Percentiles rank a stretch among this genome's conserved stretches.
These are phyloP conservation scores for Diplodia mutila DNA, from an alignment of 2,329 filamentous ascomycete genomes.

Conservation along the genomic window DNA sequence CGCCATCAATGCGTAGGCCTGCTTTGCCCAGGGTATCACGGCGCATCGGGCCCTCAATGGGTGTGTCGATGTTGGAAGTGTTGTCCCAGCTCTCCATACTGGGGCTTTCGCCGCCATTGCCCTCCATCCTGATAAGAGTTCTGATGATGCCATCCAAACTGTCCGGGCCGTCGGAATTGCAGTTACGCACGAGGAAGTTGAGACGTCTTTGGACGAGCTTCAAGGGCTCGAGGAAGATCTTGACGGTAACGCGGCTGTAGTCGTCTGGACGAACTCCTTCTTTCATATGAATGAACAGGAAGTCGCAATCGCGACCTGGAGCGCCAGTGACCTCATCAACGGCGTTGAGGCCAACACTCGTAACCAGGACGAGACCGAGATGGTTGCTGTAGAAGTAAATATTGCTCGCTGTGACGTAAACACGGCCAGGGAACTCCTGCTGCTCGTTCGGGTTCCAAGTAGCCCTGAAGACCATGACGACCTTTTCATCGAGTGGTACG, in stretches of 20 bases:
- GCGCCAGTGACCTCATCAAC: conserved; percentile 90
- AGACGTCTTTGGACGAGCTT: conserved; percentile 79
- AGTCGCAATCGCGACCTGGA: conserved; percentile 89
- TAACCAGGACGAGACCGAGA: conserved; percentile 85
- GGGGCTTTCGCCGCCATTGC: conserved; percentile 63
- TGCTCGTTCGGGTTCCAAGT: conserved; percentile 81
- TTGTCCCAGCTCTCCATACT: conserved; percentile 93
- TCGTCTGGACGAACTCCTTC: conserved; percentile 61
- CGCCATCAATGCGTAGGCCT: conserved; percentile 65
- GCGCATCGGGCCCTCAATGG: conserved; percentile 56
- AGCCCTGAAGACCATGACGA: conserved; percentile 89
- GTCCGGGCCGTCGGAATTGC: conserved; percentile 71
- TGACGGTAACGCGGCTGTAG: conserved; percentile 79
- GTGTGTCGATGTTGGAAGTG: conserved; percentile 59
- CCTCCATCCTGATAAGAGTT: conserved; percentile 75
- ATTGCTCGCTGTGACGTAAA: conserved; percentile 84
- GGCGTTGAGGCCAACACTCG: conserved; percentile 71
- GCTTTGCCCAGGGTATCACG: conserved; percentile 50
- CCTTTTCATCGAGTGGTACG: conserved; percentile 74
- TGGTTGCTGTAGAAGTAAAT: conserved; percentile 98
- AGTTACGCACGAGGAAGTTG: conserved; percentile 82
- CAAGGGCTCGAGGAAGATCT: conserved; percentile 89
- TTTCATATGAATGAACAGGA: conserved; percentile 81
- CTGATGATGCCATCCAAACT: conserved; percentile 71
- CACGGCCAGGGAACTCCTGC: conserved; percentile 78